phyloP scores from a whole-genome alignment of 2,329 filamentous ascomycete genomes.

The Hypoxylon sp. region DNA sequence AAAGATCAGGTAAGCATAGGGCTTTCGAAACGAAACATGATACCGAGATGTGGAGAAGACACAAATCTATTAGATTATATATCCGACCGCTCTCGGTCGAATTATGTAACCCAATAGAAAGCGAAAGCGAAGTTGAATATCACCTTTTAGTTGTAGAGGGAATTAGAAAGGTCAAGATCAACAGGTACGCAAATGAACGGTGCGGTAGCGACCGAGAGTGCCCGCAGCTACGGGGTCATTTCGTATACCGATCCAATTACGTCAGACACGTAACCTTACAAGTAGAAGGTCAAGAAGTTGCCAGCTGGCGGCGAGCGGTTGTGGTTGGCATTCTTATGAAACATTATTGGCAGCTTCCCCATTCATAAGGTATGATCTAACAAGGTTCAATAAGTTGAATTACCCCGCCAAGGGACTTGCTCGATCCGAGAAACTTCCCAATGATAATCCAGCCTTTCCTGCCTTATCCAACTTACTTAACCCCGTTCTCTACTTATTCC shows the following conservation, averaged over 20 bases:
- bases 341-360: slow-evolving; percentile 13
- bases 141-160: slow-evolving; percentile 8
- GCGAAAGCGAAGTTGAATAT: slow-evolving; percentile 18
- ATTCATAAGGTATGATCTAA: slow-evolving; percentile 17
- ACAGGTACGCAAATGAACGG: slow-evolving; percentile 3
- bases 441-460: not conserved
- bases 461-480: not conserved
- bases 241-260: slow-evolving; percentile 32
- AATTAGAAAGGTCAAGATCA: slow-evolving; percentile 5
- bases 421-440: slow-evolving; percentile 22
- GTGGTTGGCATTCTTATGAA: not conserved
- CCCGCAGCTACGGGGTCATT: not conserved
- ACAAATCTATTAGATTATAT: not conserved
- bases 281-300: not conserved
- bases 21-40: not conserved
- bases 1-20: not conserved
- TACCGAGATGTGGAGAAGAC: not conserved
- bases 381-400: slow-evolving; percentile 29
- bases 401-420: slow-evolving; percentile 28
- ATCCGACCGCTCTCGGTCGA: slow-evolving; percentile 7
- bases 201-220: slow-evolving; percentile 3
- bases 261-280: slow-evolving; percentile 24
- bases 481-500: slow-evolving; percentile 1
- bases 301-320: slow-evolving; percentile 2
- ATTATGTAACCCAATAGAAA: slow-evolving; percentile 10